Evolutionary conservation across 176 grass and related monocot species (phyloP).

Genomic region (Eragrostis curvula): DNA sequence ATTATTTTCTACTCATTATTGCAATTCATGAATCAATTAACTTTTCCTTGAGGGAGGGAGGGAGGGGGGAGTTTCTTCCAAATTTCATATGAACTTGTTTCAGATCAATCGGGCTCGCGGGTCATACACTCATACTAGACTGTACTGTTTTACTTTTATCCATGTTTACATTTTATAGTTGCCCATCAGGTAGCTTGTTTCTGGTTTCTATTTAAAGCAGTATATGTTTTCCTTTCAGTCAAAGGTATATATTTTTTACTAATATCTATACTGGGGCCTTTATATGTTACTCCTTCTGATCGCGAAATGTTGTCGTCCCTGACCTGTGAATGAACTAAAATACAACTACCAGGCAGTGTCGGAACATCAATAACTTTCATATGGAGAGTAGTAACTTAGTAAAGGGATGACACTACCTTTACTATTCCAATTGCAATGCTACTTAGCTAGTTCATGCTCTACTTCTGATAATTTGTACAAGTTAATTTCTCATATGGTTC

Average conservation of each 20-base stretch:
- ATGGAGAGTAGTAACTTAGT: background rate
- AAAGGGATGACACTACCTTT: background rate
- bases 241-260: conserved; percentile 13
- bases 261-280: conserved; percentile 22
- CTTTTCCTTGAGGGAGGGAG: background rate
- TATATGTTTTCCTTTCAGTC: conserved; percentile 26
- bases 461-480: conserved; percentile 33
- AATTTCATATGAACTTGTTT: conserved; percentile 25
- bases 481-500: conserved; percentile 26
- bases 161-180: conserved; percentile 8
- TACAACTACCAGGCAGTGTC: too few relatives aligned
- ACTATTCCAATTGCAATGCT: conserved; percentile 27
- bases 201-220: conserved; percentile 2
- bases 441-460: conserved; percentile 29
- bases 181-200: conserved; percentile 11
- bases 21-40: conserved; percentile 32
- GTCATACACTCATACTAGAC: conserved; percentile 38
- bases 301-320: too few relatives aligned
- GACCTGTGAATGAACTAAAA: too few relatives aligned
- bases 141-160: background rate
- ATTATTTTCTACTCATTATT: conserved; percentile 4
- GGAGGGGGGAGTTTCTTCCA: background rate
- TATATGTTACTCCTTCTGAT: background rate
- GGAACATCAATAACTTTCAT: too few relatives aligned
- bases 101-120: conserved; percentile 5